Base-by-base conservation (phyloP, 2,329 filamentous ascomycete species). In the Onygena corvina region DNA sequence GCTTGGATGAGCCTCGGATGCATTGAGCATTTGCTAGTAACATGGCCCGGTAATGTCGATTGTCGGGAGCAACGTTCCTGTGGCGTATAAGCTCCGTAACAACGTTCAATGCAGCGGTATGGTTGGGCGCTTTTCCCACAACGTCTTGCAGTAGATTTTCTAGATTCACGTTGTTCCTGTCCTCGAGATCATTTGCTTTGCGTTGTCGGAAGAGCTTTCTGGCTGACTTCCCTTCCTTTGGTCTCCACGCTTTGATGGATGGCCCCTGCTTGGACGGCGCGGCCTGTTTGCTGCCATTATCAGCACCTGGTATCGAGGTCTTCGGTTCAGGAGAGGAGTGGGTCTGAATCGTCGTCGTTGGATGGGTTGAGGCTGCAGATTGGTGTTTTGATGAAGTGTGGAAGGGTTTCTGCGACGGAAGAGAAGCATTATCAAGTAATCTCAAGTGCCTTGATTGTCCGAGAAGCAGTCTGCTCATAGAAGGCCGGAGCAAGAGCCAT, bases 11-110 rank as follows among this genome's bases (percentile, higher is more conserved):
- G 6, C 88, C 89, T 47, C 75, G 61, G 27, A 67, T 58, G 0
- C 75, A 70, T 59, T 81, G 76, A 25, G 77, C 72, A 66, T 93
- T 88, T 42, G 81, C 79, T 52, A 81, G 73, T 57, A 94, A 80
- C 47, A 94, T 67, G 11, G 82, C 80, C 57, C 86, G 80, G 64
- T 92, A 95, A 57, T 71, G 68, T 3, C 61, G 60, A 23, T 60
- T 58, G 20, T 61, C 57, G 2, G 68, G 68, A 27, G 59, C 56
- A 30, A 67, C 52, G 50, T 62, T 59, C 25, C 64, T 66, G 46
- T 64, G 61, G 44, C 59, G 53, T 48, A 71, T 62, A 23, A 72
- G 54, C n/a, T 61, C 56, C n/a, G 58, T 60, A 21, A 71, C 52
- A 33, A 68, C 60, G 27, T 61, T 58, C 40, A 59, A 61, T 14